Percentiles rank a stretch among this genome's conserved stretches.
These are phyloP conservation scores for Hypoxylon sp. DNA, from an alignment of 2,329 filamentous ascomycete genomes.

Conservation along the genomic window DNA sequence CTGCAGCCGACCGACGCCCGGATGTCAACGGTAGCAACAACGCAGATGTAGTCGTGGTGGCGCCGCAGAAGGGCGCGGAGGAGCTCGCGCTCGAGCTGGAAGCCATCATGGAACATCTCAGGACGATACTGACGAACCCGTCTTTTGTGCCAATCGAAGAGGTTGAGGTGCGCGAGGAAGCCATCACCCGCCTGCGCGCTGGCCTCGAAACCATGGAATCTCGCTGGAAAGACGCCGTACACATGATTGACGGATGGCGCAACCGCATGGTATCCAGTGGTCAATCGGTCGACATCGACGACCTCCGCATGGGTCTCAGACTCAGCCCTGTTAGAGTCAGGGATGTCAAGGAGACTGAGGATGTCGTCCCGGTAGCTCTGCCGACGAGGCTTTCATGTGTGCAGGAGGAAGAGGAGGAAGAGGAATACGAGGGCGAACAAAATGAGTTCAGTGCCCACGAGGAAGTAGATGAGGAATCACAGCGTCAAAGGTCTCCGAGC, in stretches of 20 bases:
- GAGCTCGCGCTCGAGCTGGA: slow-evolving; percentile 83
- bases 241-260: slow-evolving; percentile 93
- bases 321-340: slow-evolving; percentile 70
- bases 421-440: slow-evolving; percentile 56
- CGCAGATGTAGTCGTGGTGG: slow-evolving; percentile 22
- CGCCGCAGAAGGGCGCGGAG: slow-evolving; percentile 60
- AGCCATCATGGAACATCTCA: slow-evolving; percentile 81
- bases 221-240: slow-evolving; percentile 89
- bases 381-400: slow-evolving; percentile 56
- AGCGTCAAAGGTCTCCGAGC: slow-evolving; percentile 48
- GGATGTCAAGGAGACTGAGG: slow-evolving; percentile 62
- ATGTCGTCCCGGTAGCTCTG: slow-evolving; percentile 53
- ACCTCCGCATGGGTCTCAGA: slow-evolving; percentile 75
- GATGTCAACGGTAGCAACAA: slow-evolving; percentile 18
- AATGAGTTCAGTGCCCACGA: not conserved
- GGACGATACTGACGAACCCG: slow-evolving; percentile 89
- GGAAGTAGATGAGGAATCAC: slow-evolving; percentile 45
- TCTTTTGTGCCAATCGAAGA: slow-evolving; percentile 97
- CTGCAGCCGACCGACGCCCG: slow-evolving; percentile 43
- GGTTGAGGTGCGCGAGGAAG: slow-evolving; percentile 90
- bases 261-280: slow-evolving; percentile 80
- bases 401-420: slow-evolving; percentile 61
- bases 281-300: slow-evolving; percentile 75
- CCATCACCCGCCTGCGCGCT: slow-evolving; percentile 83
- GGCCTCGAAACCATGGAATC: slow-evolving; percentile 95